These are phyloP conservation scores for Grigorovia yakushimaensis DNA, from an alignment of 805 yeast species.

Conservation along the genomic window DNA sequence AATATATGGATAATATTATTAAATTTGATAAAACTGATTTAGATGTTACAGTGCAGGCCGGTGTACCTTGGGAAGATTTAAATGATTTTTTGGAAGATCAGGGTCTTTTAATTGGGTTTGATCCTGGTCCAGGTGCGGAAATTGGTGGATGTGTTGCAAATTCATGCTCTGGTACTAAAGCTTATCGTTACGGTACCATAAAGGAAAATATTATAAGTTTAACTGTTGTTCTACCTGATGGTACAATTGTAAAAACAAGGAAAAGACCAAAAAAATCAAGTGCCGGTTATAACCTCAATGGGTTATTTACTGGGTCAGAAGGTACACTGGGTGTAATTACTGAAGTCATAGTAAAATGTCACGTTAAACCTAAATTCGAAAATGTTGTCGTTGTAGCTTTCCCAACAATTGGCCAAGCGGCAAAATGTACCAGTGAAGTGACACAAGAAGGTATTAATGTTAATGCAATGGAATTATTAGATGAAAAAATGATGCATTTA, in stretches of 20 bases:
- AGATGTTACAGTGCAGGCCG: constrained; percentile 68
- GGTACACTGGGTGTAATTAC: constrained; percentile 75
- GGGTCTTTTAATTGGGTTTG: constrained; percentile 61
- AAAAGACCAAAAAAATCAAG: constrained; percentile 70
- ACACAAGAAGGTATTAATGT: constrained; percentile 55
- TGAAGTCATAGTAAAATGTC: constrained; percentile 62
- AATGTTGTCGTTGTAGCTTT: constrained; percentile 63
- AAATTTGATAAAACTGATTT: constrained; percentile 52
- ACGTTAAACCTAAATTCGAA: constrained; percentile 55
- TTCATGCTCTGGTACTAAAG: constrained; percentile 74
- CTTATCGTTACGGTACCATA: constrained; percentile 72
- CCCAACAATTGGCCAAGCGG: constrained; percentile 59
- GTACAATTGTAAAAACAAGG: constrained; percentile 63
- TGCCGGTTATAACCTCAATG: constrained; percentile 72
- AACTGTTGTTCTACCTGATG: constrained; percentile 74
- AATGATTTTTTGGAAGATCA: constrained; percentile 40
- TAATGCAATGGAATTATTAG: constrained; percentile 69
- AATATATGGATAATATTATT: constrained; percentile 46
- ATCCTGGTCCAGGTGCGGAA: constrained; percentile 72
- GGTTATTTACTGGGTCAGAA: constrained; percentile 67
- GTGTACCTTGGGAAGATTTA: constrained; percentile 70
- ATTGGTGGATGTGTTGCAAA: constrained; percentile 74
- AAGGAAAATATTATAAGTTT: constrained; percentile 58
- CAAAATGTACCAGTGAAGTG: constrained; percentile 53
- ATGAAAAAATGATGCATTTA: constrained; percentile 60